Evolutionary conservation across 306 rosid species (phyloP).

Genomic region (Astragalus glycyphyllos): DNA sequence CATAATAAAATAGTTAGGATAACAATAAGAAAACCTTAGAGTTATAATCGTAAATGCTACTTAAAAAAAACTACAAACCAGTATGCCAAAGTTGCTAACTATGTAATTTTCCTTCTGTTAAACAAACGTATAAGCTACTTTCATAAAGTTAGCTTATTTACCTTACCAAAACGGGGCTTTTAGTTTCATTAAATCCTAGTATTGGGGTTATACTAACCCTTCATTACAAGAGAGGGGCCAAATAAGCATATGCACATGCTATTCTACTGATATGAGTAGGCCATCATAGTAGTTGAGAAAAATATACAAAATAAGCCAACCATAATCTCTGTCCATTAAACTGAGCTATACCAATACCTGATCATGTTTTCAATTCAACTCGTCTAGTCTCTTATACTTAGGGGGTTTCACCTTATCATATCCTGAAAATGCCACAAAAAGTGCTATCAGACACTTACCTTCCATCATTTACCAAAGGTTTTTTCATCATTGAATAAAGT

Average conservation of each 20-base stretch:
- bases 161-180: too few relatives aligned
- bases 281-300: background rate
- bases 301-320: constrained; percentile 11
- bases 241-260: constrained; percentile 18
- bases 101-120: too few relatives aligned
- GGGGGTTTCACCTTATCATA: background rate
- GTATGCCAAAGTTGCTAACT: too few relatives aligned
- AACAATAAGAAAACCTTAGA: too few relatives aligned
- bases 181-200: too few relatives aligned
- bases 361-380: constrained; percentile 13
- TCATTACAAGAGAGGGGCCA: background rate
- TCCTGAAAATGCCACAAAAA: constrained; percentile 17
- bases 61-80: too few relatives aligned
- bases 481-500: background rate
- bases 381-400: background rate
- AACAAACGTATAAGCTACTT: too few relatives aligned
- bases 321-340: background rate
- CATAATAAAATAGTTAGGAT: too few relatives aligned
- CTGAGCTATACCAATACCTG: background rate
- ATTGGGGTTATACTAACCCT: too few relatives aligned
- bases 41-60: too few relatives aligned
- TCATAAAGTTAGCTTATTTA: too few relatives aligned
- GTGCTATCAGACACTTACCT: constrained; percentile 1
- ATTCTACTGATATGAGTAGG: background rate
- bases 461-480: background rate